Conservation (phyloP, 2,329 filamentous ascomycete species). For the Trichoderma guizhouense region DNA sequence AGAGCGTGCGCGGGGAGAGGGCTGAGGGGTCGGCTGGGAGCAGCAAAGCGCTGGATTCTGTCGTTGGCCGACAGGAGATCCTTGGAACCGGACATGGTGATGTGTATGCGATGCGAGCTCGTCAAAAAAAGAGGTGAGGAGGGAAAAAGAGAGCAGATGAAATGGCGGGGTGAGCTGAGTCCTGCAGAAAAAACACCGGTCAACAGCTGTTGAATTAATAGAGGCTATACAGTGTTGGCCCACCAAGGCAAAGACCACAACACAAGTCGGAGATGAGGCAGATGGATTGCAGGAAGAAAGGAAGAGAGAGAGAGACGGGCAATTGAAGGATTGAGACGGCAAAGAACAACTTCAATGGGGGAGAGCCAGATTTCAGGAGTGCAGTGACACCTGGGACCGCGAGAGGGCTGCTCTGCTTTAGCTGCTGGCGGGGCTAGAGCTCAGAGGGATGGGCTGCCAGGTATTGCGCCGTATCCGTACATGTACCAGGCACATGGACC, state of each 20-base stretch:
- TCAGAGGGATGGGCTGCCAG: slow-evolving; percentile 14
- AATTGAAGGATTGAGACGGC: slow-evolving; percentile 18
- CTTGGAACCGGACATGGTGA: slow-evolving; percentile 53
- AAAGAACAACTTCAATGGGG: slow-evolving; percentile 16
- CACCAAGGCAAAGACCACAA: slow-evolving; percentile 9
- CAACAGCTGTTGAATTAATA: slow-evolving; percentile 21
- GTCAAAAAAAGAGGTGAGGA: slow-evolving; percentile 27
- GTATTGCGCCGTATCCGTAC: slow-evolving; percentile 18
- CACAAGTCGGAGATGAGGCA: background rate
- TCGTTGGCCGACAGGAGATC: slow-evolving; percentile 78
- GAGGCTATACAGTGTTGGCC: slow-evolving; percentile 3
- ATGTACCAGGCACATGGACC: background rate
- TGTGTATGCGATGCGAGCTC: slow-evolving; percentile 20
- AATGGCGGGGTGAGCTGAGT: slow-evolving; percentile 11
- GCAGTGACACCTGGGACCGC: slow-evolving; percentile 19
- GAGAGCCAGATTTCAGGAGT: slow-evolving; percentile 29
- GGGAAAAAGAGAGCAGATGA: background rate
- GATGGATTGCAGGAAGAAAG: slow-evolving; percentile 9
- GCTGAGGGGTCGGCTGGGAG: slow-evolving; percentile 87
- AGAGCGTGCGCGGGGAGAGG: slow-evolving; percentile 84
- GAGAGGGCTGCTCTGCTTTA: slow-evolving; percentile 7
- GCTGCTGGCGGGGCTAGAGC: slow-evolving; percentile 22
- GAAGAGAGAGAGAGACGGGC: slow-evolving; percentile 4
- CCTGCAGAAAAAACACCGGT: slow-evolving; percentile 23
- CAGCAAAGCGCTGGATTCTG: slow-evolving; percentile 95